phyloP scores from a whole-genome alignment of 2,329 filamentous ascomycete genomes.

The Fusarium anguioides region DNA sequence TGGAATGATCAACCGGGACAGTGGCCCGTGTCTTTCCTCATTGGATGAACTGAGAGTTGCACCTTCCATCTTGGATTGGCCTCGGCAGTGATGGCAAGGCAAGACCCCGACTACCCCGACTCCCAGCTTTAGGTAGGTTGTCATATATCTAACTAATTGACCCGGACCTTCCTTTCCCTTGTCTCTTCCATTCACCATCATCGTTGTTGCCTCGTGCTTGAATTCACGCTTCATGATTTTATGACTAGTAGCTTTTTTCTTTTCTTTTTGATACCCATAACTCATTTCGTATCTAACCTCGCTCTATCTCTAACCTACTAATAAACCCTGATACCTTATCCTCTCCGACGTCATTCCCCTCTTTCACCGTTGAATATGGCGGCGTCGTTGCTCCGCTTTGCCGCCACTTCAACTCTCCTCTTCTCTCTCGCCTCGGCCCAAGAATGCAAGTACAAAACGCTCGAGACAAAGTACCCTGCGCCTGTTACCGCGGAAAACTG shows the following conservation, averaged over 20 bases:
- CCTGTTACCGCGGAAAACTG: constrained; percentile 57
- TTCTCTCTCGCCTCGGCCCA: constrained; percentile 14
- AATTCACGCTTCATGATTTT: constrained; percentile 2
- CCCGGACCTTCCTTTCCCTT: neutral
- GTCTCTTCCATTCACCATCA: neutral
- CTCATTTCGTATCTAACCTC: neutral
- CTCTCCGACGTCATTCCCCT: constrained; percentile 11
- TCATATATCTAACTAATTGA: too few relatives aligned
- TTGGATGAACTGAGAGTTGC: constrained; percentile 5
- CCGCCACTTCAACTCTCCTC: constrained; percentile 12
- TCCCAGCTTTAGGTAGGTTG: neutral
- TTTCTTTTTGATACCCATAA: constrained; percentile 1
- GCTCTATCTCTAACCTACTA: neutral
- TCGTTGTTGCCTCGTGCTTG: neutral
- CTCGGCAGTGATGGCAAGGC: constrained; percentile 10
- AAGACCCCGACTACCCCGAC: constrained; percentile 4
- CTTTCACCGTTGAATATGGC: constrained; percentile 13
- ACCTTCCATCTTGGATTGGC: constrained; percentile 16
- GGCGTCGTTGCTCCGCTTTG: constrained; percentile 23
- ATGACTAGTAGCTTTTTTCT: neutral
- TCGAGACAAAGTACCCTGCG: constrained; percentile 50
- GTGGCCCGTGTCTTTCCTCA: neutral
- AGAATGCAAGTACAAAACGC: constrained; percentile 38
- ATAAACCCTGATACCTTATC: neutral
- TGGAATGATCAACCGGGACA: constrained; percentile 13